These are phyloP conservation scores for Aspergillus sp. DNA, from an alignment of 2,329 filamentous ascomycete genomes.

Conservation along the genomic window DNA sequence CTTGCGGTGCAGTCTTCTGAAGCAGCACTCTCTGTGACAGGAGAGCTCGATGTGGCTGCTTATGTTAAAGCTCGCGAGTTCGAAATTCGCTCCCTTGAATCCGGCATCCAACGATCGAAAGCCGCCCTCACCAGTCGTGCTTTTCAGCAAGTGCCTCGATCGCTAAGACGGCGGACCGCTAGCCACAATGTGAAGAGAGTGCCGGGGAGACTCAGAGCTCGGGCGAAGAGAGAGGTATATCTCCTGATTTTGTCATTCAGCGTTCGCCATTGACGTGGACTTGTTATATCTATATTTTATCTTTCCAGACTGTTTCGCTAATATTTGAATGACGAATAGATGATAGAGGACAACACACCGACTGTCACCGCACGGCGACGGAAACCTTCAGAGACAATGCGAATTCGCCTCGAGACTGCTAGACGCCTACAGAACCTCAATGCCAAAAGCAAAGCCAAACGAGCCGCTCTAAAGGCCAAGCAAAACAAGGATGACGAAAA, in stretches of 20 bases:
- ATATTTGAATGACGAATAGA: conserved; percentile 50
- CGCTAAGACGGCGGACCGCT: conserved; percentile 80
- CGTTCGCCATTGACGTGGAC: background rate
- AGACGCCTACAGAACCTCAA: conserved; percentile 66
- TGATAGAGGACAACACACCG: conserved; percentile 88
- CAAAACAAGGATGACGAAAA: conserved; percentile 30
- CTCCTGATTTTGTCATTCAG: background rate
- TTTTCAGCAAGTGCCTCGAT: conserved; percentile 86
- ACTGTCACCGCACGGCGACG: conserved; percentile 61
- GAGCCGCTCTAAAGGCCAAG: conserved; percentile 45
- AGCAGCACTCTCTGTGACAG: conserved; percentile 57
- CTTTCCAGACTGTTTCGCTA: background rate
- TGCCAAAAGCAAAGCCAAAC: conserved; percentile 42
- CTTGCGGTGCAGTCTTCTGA: conserved; percentile 47
- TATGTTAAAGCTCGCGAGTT: conserved; percentile 86
- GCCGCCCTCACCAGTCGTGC: conserved; percentile 65
- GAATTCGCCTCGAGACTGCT: conserved; percentile 69
- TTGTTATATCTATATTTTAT: background rate
- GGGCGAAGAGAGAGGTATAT: conserved; percentile 63
- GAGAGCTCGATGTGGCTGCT: conserved; percentile 78
- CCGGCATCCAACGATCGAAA: conserved; percentile 76
- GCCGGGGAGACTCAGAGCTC: conserved; percentile 69
- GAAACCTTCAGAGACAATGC: conserved; percentile 46
- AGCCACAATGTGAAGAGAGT: conserved; percentile 94
- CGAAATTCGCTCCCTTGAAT: conserved; percentile 82